These are phyloP conservation scores for Penicillium egyptiacum DNA, from an alignment of 495 filamentous ascomycete genomes.

Conservation along the genomic window DNA sequence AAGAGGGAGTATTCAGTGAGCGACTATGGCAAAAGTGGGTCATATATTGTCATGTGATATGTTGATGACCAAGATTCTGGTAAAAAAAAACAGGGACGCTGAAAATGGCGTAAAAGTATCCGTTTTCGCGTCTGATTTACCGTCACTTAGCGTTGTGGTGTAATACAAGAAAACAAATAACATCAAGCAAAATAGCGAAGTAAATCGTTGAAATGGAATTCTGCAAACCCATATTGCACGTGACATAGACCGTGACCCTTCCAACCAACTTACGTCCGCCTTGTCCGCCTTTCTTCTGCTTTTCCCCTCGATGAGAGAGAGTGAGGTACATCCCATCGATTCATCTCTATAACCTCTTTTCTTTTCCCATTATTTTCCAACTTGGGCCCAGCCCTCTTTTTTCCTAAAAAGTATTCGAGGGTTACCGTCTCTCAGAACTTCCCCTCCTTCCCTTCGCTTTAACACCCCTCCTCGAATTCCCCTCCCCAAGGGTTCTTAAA, in stretches of 20 bases:
- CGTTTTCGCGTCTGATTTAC: too few relatives aligned
- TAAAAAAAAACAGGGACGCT: too few relatives aligned
- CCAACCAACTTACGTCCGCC: conserved; percentile 10
- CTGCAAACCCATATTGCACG: conserved; percentile 46
- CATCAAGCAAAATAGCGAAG: neutral
- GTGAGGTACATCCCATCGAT: conserved; percentile 26
- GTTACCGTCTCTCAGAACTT: conserved; percentile 29
- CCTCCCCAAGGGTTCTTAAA: conserved; percentile 19
- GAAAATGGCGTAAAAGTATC: too few relatives aligned
- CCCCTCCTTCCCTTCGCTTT: conserved; percentile 34
- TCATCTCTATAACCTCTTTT: conserved; percentile 19
- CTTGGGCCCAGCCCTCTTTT: conserved; percentile 8
- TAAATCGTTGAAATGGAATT: conserved; percentile 7
- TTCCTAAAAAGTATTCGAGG: conserved; percentile 16
- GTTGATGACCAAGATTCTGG: too few relatives aligned
- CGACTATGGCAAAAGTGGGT: too few relatives aligned
- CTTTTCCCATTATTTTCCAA: conserved; percentile 9
- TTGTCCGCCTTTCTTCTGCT: conserved; percentile 30
- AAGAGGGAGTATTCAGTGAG: too few relatives aligned
- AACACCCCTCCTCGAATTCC: conserved; percentile 30
- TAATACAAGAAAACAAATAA: conserved; percentile 2
- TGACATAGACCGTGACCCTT: conserved; percentile 38
- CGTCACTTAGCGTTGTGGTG: too few relatives aligned
- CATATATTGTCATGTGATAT: too few relatives aligned
- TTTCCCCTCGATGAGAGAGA: conserved; percentile 30